phyloP scores from a whole-genome alignment of 805 yeast species.

The Gaillardinia entomophila region DNA sequence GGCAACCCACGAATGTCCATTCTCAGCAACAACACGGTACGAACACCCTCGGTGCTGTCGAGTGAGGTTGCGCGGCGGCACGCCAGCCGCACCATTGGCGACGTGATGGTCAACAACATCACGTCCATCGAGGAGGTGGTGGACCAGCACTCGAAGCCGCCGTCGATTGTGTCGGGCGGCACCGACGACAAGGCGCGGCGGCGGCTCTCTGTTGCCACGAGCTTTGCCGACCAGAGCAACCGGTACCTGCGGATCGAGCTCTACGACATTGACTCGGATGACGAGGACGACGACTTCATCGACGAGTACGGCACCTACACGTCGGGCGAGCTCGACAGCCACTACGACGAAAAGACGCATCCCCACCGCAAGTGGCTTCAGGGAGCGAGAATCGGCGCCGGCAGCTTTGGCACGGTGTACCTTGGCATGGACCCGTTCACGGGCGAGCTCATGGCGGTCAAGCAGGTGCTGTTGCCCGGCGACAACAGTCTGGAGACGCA shows the following conservation, averaged over 20 bases:
- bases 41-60: conserved; percentile 16
- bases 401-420: conserved; percentile 91
- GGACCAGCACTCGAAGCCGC: conserved; percentile 24
- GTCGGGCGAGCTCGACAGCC: conserved; percentile 26
- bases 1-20: conserved; percentile 7
- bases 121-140: conserved; percentile 49
- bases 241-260: conserved; percentile 44
- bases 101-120: conserved; percentile 51
- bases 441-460: conserved; percentile 96
- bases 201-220: conserved; percentile 23
- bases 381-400: conserved; percentile 91
- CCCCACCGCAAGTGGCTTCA: conserved; percentile 63
- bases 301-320: conserved; percentile 7
- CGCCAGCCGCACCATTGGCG: conserved; percentile 52
- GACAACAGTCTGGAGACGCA: conserved; percentile 24
- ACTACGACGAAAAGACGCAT: conserved; percentile 3
- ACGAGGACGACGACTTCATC: conserved; percentile 33
- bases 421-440: conserved; percentile 87
- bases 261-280: conserved; percentile 35
- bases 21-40: conserved; percentile 4
- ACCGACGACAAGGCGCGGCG: conserved; percentile 9
- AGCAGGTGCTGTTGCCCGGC: conserved; percentile 73
- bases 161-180: conserved; percentile 12
- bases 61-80: conserved; percentile 8
- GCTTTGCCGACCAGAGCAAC: conserved; percentile 18